Evolutionary conservation across 2,329 filamentous ascomycete species (phyloP), one percentile per base, ranked within the genome.

Genomic region (Apiospora malaysiana): DNA sequence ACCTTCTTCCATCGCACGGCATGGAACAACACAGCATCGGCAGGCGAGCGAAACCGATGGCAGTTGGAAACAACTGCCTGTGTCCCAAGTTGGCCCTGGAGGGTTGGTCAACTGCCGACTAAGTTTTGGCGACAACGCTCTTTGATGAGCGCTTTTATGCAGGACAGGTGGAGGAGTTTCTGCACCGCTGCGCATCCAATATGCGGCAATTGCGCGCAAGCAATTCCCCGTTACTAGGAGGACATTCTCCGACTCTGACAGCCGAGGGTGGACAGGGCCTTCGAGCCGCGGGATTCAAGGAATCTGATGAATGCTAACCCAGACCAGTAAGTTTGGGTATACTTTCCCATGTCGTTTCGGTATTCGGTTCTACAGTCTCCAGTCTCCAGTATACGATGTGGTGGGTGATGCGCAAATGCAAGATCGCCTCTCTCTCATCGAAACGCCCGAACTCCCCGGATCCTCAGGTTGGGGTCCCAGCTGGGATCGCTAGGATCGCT

Each of bases 61-160:
- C 49, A 56, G 25, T 56, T 56, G 25, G 14, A 32, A 16, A 21
- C 14, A 27, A 1, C 27, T 56, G 49, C 49, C 49, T 8, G 25
- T 32, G 14, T 56, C 23, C 6, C 25, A 7, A 4, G 25, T 32
- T 16, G 25, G 27, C 4, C 16, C 27, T 56, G 25, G 25, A 9
- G 23, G 18, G 14, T 25, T 56, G 27, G 49, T 32, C 49, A 56
- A 56, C 49, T 56, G 49, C 49, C 49, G 49, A 21, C 25, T 56
- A 32, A 21, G 49, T 56, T 18, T 56, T 56, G 25, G 49, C 25
- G 18, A 25, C 49, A 56, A 14, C 51, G n/a, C 27, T 37, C 51
- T 59, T 59, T 37, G 51, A 18, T 37, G 51, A 59, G 51, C 27
- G 51, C 51, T 59, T 59, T 59, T 37, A 59, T 37, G 51, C 51